phyloP scores from a whole-genome alignment of 306 rosid genomes.

The Myrica gale region DNA sequence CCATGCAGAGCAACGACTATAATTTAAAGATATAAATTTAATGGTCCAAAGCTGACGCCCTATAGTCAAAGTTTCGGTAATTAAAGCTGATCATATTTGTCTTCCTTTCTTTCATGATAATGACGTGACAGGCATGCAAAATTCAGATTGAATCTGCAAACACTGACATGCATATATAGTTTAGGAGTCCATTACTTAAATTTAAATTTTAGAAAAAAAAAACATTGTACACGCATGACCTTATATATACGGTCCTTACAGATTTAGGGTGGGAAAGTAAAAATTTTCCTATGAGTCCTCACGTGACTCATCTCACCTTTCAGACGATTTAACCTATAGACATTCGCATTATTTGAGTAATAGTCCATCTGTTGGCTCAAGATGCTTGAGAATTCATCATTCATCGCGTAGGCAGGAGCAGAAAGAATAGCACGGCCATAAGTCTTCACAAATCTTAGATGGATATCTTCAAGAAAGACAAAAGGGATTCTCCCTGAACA shows the following conservation, averaged over 20 bases:
- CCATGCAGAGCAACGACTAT: too few species aligned
- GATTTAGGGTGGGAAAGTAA: not conserved
- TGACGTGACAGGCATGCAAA: not conserved
- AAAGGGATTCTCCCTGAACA: conserved; percentile 86
- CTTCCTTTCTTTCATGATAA: not conserved
- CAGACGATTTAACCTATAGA: conserved; percentile 81
- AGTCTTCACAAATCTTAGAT: conserved; percentile 79
- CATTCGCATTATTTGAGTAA: conserved; percentile 87
- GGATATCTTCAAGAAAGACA: conserved; percentile 89
- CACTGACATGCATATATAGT: not conserved
- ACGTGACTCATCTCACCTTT: conserved; percentile 99
- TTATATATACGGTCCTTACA: too few species aligned
- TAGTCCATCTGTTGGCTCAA: conserved; percentile 81
- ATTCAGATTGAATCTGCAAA: not conserved
- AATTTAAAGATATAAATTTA: too few species aligned
- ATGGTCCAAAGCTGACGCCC: too few species aligned
- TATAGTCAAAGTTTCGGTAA: too few species aligned
- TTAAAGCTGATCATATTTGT: too few species aligned
- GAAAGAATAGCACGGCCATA: conserved; percentile 80
- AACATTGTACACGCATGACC: too few species aligned
- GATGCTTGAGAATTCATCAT: conserved; percentile 91
- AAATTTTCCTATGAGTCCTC: not conserved
- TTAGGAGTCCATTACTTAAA: too few species aligned
- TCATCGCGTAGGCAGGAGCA: conserved; percentile 88
- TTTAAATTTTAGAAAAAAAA: too few species aligned